Evolutionary conservation across 805 yeast species (phyloP).

Genomic region (Torulaspora gathmanii): DNA sequence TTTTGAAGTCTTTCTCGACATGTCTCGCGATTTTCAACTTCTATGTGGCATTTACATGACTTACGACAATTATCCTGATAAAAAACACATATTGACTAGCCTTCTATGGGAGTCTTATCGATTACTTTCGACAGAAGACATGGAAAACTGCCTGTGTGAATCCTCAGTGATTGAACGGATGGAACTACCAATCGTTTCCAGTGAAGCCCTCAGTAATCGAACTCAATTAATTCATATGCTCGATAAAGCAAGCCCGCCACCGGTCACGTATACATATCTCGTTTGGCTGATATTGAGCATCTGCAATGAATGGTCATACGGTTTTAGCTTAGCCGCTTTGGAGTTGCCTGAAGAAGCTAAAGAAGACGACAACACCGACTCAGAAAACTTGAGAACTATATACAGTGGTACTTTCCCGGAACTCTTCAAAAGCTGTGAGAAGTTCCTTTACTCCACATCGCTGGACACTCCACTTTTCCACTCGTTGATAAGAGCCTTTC

Average conservation of each 20-base stretch:
- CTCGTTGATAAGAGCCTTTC: slow-evolving; percentile 62
- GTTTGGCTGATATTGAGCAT: slow-evolving; percentile 53
- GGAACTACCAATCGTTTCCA: slow-evolving; percentile 38
- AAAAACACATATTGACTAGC: slow-evolving; percentile 58
- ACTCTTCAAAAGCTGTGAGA: slow-evolving; percentile 43
- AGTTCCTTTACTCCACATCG: slow-evolving; percentile 54
- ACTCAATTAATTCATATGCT: slow-evolving; percentile 65
- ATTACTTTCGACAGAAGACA: slow-evolving; percentile 33
- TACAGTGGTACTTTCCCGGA: slow-evolving; percentile 38
- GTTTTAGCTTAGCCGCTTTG: slow-evolving; percentile 38
- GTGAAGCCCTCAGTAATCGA: slow-evolving; percentile 43
- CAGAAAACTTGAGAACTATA: slow-evolving; percentile 18
- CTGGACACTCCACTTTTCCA: slow-evolving; percentile 70
- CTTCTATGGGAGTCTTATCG: slow-evolving; percentile 43
- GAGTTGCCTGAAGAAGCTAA: slow-evolving; percentile 43
- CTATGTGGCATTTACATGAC: slow-evolving; percentile 50
- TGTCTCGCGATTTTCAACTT: slow-evolving; percentile 53
- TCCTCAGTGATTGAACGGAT: slow-evolving; percentile 33
- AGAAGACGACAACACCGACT: slow-evolving; percentile 10
- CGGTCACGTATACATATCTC: slow-evolving; percentile 56
- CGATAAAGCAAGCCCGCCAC: slow-evolving; percentile 78
- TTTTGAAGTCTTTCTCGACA: slow-evolving; percentile 62
- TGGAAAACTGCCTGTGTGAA: slow-evolving; percentile 34
- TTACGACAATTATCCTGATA: slow-evolving; percentile 55
- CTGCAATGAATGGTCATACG: slow-evolving; percentile 57